Base-by-base conservation (phyloP, 2,329 filamentous ascomycete genomes). In the Geosmithia putterillii region DNA sequence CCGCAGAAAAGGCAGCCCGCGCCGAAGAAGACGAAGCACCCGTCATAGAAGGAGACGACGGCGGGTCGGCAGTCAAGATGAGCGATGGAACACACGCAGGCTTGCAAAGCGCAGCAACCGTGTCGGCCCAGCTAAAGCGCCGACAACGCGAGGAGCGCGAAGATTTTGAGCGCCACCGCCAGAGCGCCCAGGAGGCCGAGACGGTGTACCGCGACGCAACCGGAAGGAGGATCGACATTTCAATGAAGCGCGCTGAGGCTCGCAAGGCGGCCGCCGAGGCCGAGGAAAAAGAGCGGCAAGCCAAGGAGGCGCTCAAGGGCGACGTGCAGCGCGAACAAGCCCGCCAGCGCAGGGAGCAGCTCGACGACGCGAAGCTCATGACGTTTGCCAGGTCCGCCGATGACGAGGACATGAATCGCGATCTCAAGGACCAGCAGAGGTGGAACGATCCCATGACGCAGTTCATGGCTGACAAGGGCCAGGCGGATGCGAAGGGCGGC, bases 181-280 rank as follows among this genome's bases (percentile, higher is more conserved):
- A 64, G 45, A 65, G 59, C 48, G 60, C 59, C 36, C 64, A 68
- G 45, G 74, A 76, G 25, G 74, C 82, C 53, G 87, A 95, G 63
- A 94, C 90, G 0, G 88, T 95, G 20, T 95, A 96, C 60, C 84
- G 92, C 53, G 92, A 98, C 63, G 92, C 94, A 10, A 92, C 85
- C 3, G 92, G 92, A 12, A 76, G 89, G n/a, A 81, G 94, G 44
- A 89, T 98, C 49, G 94, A 98, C 56, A 77, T 96, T 20, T 81
- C 82, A 17, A 86, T 95, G 83, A 87, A 86, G 61, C 76, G 89
- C 20, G 89, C 87, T 18, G 88, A 95, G 60, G 83, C 86, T 42
- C 75, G 86, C n/a, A 76, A 78, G 41, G 63, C 63, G 9, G 71
- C 67, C 2, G 59, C 61, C 4, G 86, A 84, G 51, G 83, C 82